phyloP scores from a whole-genome alignment of 768 basidiomycete genomes.

The Psilocybe subaeruginosa region DNA sequence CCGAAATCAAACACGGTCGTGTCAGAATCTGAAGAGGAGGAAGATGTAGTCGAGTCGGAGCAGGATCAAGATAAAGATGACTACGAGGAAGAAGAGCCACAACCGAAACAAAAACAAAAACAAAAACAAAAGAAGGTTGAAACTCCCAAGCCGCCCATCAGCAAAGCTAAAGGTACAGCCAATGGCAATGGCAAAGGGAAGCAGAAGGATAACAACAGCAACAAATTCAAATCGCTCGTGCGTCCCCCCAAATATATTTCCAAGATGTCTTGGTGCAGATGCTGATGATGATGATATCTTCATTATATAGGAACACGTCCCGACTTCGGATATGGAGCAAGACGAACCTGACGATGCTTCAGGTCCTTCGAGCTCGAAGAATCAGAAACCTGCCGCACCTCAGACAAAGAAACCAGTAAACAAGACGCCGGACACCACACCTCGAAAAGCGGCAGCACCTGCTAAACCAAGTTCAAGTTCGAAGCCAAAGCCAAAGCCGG shows the following conservation, averaged over 20 bases:
- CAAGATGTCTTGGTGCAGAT: too few relatives aligned
- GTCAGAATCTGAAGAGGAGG: slow-evolving; percentile 11
- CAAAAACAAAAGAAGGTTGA: slow-evolving; percentile 13
- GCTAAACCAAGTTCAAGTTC: background rate
- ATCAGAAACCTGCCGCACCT: background rate
- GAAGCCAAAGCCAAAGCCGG: slow-evolving; percentile 3
- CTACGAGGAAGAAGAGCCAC: slow-evolving; percentile 9
- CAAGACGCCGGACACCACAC: slow-evolving; percentile 5
- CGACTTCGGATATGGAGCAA: slow-evolving; percentile 42
- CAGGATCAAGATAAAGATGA: slow-evolving; percentile 13
- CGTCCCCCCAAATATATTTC: slow-evolving; percentile 6
- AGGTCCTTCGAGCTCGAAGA: slow-evolving; percentile 9
- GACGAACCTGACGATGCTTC: slow-evolving; percentile 22
- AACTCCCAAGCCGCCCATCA: background rate
- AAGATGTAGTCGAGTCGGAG: slow-evolving; percentile 6
- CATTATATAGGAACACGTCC: slow-evolving; percentile 27
- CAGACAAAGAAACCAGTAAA: slow-evolving; percentile 8
- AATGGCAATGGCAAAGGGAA: slow-evolving; percentile 6
- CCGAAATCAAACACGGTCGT: slow-evolving; percentile 15
- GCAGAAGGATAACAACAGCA: slow-evolving; percentile 21
- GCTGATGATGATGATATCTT: too few relatives aligned
- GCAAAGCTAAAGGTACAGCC: slow-evolving; percentile 5
- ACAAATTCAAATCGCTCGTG: slow-evolving; percentile 42
- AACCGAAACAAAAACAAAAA: slow-evolving; percentile 11
- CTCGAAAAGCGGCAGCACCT: slow-evolving; percentile 13